These are phyloP conservation scores for Tanacetum coccineum DNA, from an alignment of 129 eudicot species.

Conservation along the genomic window DNA sequence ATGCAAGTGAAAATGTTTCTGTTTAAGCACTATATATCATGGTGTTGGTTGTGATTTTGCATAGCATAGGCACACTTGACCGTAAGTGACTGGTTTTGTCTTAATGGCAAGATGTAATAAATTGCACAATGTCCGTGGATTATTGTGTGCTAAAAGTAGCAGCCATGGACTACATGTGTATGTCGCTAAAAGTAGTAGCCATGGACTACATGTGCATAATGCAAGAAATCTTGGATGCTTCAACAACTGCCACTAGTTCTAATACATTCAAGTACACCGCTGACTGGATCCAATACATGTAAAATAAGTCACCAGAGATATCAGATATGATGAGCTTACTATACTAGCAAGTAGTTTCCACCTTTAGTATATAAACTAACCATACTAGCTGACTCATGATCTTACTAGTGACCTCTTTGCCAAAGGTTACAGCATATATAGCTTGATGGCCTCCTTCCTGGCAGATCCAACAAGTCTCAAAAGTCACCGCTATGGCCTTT, in stretches of 20 bases:
- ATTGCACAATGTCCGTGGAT: not conserved
- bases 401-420: slow-evolving; percentile 11
- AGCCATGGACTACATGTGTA: too few species aligned
- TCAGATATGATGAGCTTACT: too few species aligned
- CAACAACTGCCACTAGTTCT: too few species aligned
- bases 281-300: too few species aligned
- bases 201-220: too few species aligned
- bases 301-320: too few species aligned
- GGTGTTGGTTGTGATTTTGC: slow-evolving; percentile 20
- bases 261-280: too few species aligned
- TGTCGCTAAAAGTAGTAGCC: too few species aligned
- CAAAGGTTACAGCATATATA: slow-evolving; percentile 10
- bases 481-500: not conserved
- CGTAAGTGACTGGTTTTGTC: not conserved
- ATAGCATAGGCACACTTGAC: not conserved
- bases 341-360: too few species aligned
- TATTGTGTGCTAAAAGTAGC: too few species aligned
- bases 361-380: not conserved
- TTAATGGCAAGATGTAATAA: not conserved
- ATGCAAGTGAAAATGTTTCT: slow-evolving; percentile 13
- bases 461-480: not conserved
- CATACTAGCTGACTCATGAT: not conserved
- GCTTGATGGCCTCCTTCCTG: not conserved
- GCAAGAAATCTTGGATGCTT: too few species aligned
- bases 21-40: not conserved